Evolutionary conservation across 108 stramenopile species (phyloP), one percentile per base, ranked within the genome.

Genomic region (Cyclotella kingstonii): DNA sequence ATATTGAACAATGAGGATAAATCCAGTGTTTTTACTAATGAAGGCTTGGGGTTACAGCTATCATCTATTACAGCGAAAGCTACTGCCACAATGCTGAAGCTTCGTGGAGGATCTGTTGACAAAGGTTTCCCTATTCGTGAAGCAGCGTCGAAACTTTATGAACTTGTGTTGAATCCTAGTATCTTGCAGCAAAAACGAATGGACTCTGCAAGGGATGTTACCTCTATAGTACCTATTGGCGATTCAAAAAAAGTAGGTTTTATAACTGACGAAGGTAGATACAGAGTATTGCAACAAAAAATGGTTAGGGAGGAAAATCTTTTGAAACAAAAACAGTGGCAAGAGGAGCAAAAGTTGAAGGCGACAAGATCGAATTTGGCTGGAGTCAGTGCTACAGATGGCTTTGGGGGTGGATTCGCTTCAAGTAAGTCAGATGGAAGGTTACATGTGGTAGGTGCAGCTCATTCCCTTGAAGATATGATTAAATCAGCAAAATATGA

Each of bases 401-500:
- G 64, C 3, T 74, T 74, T 54, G 76, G 76, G 9, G 64, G 64
- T 9, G 73, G 73, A 29, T 66, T 64, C n/a, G 34, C 54, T 7
- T 61, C 60, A 4, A 27, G 35, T 23, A 34, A 6, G 11, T 11
- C 42, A 10, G 28, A 15, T 12, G 27, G 27, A 19, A 38, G 52
- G 4, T 26, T 12, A 15, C 31, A 27, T 8, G 76, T 77, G 2
- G 76, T 77, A 1, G 76, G 76, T 26, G 76, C 76, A 2, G 76
- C 76, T 10, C 64, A 77, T 46, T 55, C 54, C 19, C 51, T 77
- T 6, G 70, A 72, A 42, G 76, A 77, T 28, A 77, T 77, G 76
- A 72, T 77, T 22, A 49, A 68, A 45, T 53, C 65, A 4, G 71
- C 71, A n/a, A 43, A 50, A 23, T 60, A 56, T 34, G 70, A 77